These are phyloP conservation scores for Streptanthus diversifolius DNA, from an alignment of 345 rosid genomes.

Conservation along the genomic window DNA sequence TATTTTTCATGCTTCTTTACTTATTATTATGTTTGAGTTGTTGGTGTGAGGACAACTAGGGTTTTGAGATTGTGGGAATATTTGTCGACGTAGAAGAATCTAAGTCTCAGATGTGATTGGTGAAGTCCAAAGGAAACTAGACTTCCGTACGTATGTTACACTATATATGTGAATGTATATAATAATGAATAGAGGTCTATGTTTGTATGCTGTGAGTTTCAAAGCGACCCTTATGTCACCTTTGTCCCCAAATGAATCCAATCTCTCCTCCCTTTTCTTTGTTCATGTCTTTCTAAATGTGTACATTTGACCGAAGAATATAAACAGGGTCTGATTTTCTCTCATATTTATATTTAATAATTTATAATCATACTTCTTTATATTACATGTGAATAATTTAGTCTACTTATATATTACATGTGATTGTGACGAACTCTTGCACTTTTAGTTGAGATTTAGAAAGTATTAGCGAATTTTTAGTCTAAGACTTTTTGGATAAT, in stretches of 20 bases:
- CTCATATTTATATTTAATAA: not conserved
- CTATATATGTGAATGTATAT: constrained; percentile 4
- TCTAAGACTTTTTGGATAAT: not conserved
- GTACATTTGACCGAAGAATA: constrained; percentile 33
- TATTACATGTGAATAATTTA: too few species aligned
- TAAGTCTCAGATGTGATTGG: constrained; percentile 28
- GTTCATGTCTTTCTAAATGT: constrained; percentile 31
- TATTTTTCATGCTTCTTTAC: not conserved
- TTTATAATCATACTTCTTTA: not conserved
- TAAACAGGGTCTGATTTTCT: constrained; percentile 7
- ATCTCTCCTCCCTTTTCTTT: constrained; percentile 8
- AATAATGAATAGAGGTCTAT: constrained; percentile 25
- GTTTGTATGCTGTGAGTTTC: constrained; percentile 32
- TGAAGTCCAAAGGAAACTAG: constrained; percentile 26
- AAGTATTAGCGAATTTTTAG: constrained; percentile 1
- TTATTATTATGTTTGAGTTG: constrained; percentile 5
- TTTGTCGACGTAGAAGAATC: constrained; percentile 28
- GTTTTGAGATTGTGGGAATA: constrained; percentile 28
- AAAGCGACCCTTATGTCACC: constrained; percentile 32
- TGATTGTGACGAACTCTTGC: constrained; percentile 11
- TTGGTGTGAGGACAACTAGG: constrained; percentile 27
- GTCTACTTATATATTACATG: not conserved
- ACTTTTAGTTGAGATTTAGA: constrained; percentile 3
- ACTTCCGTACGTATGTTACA: not conserved
- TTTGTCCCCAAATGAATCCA: constrained; percentile 35